Evolutionary conservation across 805 yeast species (phyloP).

Genomic region (Ogataea henricii): DNA sequence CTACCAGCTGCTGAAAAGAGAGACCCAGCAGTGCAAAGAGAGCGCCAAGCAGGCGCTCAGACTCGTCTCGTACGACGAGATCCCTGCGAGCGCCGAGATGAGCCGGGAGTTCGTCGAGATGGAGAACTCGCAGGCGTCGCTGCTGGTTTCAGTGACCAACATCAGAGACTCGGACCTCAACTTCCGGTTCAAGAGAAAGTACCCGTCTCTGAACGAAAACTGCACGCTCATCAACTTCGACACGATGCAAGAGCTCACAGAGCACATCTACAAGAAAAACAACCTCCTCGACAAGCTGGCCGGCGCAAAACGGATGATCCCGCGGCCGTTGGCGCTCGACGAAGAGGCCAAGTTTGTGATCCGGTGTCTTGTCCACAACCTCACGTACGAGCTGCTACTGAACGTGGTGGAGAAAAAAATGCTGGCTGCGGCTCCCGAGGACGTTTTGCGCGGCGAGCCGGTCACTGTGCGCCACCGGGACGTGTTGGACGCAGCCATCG

Average conservation of each 20-base stretch:
- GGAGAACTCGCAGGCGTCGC: constrained; percentile 41
- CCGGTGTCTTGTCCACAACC: constrained; percentile 12
- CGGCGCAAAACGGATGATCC: constrained; percentile 12
- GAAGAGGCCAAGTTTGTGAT: constrained; percentile 17
- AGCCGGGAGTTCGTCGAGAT: constrained; percentile 42
- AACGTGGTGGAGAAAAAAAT: constrained; percentile 15
- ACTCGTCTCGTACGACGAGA: constrained; percentile 41
- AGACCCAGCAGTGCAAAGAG: constrained; percentile 31
- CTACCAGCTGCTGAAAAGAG: constrained; percentile 40
- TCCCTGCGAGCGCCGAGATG: constrained; percentile 58
- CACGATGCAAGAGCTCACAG: constrained; percentile 13
- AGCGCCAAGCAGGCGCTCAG: constrained; percentile 17
- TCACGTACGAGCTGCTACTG: constrained; percentile 20
- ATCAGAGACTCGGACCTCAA: constrained; percentile 16
- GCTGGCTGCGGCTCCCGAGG: not conserved
- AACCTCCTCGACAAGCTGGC: constrained; percentile 9
- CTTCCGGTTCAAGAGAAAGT: constrained; percentile 14
- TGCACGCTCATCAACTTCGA: constrained; percentile 20
- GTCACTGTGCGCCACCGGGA: constrained; percentile 11
- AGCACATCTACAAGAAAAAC: constrained; percentile 14
- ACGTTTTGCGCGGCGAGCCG: constrained; percentile 1
- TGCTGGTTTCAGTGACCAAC: constrained; percentile 14
- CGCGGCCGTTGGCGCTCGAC: constrained; percentile 12
- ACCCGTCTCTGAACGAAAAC: constrained; percentile 8
- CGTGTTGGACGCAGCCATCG: constrained; percentile 9